These are phyloP conservation scores for Akanthomyces dipterigenus DNA, from an alignment of 2,329 filamentous ascomycete genomes.

Conservation along the genomic window DNA sequence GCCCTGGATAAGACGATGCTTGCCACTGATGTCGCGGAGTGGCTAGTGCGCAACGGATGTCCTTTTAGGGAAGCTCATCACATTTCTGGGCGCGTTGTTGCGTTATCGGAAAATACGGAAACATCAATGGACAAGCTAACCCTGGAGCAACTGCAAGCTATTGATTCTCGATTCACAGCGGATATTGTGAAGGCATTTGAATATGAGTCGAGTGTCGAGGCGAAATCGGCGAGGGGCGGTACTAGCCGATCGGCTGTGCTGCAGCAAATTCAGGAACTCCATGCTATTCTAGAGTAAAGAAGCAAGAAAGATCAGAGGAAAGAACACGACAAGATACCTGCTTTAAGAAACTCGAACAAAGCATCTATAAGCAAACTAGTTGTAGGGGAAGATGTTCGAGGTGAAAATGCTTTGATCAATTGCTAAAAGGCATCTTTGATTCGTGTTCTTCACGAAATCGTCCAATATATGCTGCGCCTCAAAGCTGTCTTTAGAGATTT, in stretches of 20 bases:
- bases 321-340: conserved; percentile 5
- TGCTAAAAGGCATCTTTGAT: conserved; percentile 12
- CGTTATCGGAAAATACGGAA: conserved; percentile 55
- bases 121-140: conserved; percentile 63
- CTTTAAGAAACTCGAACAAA: conserved; percentile 14
- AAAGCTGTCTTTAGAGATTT: conserved; percentile 6
- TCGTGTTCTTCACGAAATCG: conserved; percentile 6
- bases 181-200: conserved; percentile 62
- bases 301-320: too few relatives aligned
- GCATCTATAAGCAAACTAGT: conserved; percentile 10
- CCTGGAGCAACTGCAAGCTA: conserved; percentile 58
- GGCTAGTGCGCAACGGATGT: conserved; percentile 55
- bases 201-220: conserved; percentile 66
- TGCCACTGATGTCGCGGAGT: conserved; percentile 59
- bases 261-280: conserved; percentile 49
- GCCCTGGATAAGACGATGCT: conserved; percentile 69
- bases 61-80: conserved; percentile 76
- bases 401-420: conserved; percentile 5
- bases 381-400: conserved; percentile 6
- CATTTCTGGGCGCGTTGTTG: conserved; percentile 67
- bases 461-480: conserved; percentile 12
- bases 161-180: conserved; percentile 60
- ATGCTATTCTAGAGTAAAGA: conserved; percentile 27
- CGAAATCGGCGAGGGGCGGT: conserved; percentile 60
- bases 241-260: conserved; percentile 58